A percentile compares a stretch with the other conserved stretches of the same genome.
Evolutionary conservation across 345 rosid species (phyloP).

Genomic region (Diplotaxis tenuifolia): DNA sequence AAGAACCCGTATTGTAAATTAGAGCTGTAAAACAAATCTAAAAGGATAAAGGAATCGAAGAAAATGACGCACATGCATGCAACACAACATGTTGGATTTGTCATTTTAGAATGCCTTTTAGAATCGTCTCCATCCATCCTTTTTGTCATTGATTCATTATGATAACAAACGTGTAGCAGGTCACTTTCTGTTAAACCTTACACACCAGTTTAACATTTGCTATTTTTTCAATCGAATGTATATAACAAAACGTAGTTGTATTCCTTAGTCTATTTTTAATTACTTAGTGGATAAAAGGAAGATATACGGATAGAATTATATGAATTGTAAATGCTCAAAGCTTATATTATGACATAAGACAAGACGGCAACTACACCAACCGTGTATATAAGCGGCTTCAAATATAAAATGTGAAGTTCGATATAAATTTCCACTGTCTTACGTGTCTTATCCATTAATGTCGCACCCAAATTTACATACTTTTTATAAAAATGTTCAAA

Average conservation of each 20-base stretch:
- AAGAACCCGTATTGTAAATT: not conserved
- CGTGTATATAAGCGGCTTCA: conserved; percentile 9
- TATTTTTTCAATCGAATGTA: not conserved
- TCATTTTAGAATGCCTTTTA: conserved; percentile 2
- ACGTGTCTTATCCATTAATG: conserved; percentile 38
- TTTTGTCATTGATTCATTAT: not conserved
- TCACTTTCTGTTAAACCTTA: not conserved
- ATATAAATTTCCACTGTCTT: conserved; percentile 5
- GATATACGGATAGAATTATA: not conserved
- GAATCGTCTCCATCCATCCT: not conserved
- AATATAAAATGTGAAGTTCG: conserved; percentile 15
- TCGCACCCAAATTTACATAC: conserved; percentile 32
- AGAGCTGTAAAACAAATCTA: not conserved
- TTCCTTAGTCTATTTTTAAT: not conserved
- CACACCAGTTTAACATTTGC: not conserved
- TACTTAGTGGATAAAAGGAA: not conserved
- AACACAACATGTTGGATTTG: not conserved
- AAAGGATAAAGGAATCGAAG: not conserved
- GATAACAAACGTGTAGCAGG: not conserved
- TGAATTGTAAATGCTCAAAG: not conserved
- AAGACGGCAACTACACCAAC: conserved; percentile 18
- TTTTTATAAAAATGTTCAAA: not conserved
- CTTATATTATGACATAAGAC: conserved; percentile 28
- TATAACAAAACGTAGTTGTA: not conserved
- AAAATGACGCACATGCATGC: conserved; percentile 3